Percentiles rank a stretch among this genome's conserved stretches.
These are phyloP conservation scores for Daldinia loculata DNA, from an alignment of 495 filamentous ascomycete species.

Conservation along the genomic window DNA sequence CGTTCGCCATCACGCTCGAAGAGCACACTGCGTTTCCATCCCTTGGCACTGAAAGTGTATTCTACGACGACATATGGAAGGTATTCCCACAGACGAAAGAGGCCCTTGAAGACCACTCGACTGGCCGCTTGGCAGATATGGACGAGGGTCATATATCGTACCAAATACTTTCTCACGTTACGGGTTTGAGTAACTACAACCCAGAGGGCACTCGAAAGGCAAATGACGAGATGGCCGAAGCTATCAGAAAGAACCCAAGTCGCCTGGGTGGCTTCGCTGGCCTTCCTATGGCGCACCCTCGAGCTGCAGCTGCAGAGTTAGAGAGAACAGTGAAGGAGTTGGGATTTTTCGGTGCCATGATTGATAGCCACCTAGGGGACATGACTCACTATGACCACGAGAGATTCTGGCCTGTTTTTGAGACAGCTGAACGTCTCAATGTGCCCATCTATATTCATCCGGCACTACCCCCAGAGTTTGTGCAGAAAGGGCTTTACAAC, in stretches of 20 bases:
- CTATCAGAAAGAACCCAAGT: conserved; percentile 53
- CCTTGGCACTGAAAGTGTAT: conserved; percentile 38
- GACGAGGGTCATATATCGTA: conserved; percentile 58
- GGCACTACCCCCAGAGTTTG: conserved; percentile 50
- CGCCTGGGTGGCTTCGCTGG: conserved; percentile 65
- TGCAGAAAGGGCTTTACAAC: conserved; percentile 45
- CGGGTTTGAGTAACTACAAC: conserved; percentile 45
- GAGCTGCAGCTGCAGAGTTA: conserved; percentile 58
- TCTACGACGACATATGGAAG: conserved; percentile 36
- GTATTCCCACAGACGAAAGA: conserved; percentile 33
- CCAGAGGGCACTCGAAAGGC: conserved; percentile 50
- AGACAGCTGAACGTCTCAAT: conserved; percentile 58
- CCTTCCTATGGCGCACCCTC: conserved; percentile 59
- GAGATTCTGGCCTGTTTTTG: conserved; percentile 52
- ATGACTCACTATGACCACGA: conserved; percentile 59
- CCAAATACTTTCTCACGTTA: conserved; percentile 66
- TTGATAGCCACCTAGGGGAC: conserved; percentile 60
- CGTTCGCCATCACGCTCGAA: conserved; percentile 62
- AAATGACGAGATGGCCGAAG: conserved; percentile 63
- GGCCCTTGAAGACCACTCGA: conserved; percentile 52
- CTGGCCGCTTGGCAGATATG: conserved; percentile 61
- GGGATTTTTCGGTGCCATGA: conserved; percentile 64
- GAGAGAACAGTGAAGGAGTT: conserved; percentile 53
- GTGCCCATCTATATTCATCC: conserved; percentile 70
- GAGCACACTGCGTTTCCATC: conserved; percentile 63